Evolutionary conservation across 441 rosid species (phyloP).

Genomic region (Erysimum pusillum): DNA sequence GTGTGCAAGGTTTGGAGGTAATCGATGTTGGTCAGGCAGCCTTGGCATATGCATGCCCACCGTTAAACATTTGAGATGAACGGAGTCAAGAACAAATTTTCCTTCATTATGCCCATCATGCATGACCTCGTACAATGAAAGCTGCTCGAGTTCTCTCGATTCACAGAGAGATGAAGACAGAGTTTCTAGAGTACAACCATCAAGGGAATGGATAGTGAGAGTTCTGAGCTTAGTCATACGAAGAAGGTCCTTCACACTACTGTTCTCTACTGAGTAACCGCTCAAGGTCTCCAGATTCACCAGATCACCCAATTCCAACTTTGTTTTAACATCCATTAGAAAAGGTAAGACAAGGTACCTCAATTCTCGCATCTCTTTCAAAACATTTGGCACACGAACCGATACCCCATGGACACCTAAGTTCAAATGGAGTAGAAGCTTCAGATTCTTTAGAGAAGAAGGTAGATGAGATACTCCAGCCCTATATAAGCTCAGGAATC

Average conservation of each 20-base stretch:
- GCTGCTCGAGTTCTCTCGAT: no score
- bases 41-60: background rate
- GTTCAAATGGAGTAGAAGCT: background rate
- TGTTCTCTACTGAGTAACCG: background rate
- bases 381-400: conserved; percentile 14
- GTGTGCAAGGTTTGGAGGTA: conserved; percentile 2
- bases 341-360: background rate
- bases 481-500: background rate
- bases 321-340: background rate
- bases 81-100: background rate
- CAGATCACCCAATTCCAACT: background rate
- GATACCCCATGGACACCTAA: background rate
- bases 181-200: background rate
- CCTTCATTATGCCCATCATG: no score
- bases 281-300: background rate
- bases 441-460: background rate
- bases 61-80: background rate
- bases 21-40: background rate
- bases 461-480: conserved; percentile 1
- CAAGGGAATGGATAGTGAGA: no score
- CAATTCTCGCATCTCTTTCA: conserved; percentile 1
- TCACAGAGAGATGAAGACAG: background rate
- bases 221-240: background rate
- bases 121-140: no score
- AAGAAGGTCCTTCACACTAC: background rate